Base-by-base conservation (phyloP, 148 eudicot species). In the Pouteria glomerata region DNA sequence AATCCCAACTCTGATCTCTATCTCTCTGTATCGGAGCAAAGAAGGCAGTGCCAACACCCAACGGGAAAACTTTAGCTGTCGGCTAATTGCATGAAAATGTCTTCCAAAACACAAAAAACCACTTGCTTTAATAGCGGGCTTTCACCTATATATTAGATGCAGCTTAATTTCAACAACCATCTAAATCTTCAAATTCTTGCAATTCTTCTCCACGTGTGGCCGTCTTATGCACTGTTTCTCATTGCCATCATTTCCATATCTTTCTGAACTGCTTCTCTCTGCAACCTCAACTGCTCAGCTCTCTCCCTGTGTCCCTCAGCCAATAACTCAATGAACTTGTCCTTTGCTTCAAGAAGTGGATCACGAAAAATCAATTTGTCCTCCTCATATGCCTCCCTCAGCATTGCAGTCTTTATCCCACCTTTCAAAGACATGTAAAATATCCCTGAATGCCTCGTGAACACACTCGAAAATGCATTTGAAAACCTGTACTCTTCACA, bases 391-490 rank as follows among this genome's bases (percentile, higher is more conserved):
- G 97, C 92, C 84, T 92, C 99, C 70, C 99, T 89, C 51, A 95
- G 71, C 84, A 95, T 75, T 7, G 99, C 97, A 2, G 97, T 91
- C 78, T 88, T 73, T 27, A 95, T 88, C 70, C 98, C 97, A 8
- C 97, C 96, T 75, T 89, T 91, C 81, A 91, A 53, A 8, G 98
- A 94, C 85, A 91, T 18, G 59, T 91, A 94, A 57, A 94, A 94
- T 16, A 94, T 75, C 66, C 98, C 96, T 0, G 93, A 85, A 84
- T 91, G 97, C 85, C 99, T 87, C 8, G 96, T 92, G 55, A 96
- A 92, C 11, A 75, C 90, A 48, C 71, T 92, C 1, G 90, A 62
- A 55, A 95, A 95, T 6, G 84, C 92, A 88, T 95, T 91, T 0
- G 99, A 91, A 56, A 87, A 76, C 86, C 79, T 84, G 77, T 77